phyloP scores from a whole-genome alignment of 2,329 filamentous ascomycete genomes.

The Aspergillus phoenicis region DNA sequence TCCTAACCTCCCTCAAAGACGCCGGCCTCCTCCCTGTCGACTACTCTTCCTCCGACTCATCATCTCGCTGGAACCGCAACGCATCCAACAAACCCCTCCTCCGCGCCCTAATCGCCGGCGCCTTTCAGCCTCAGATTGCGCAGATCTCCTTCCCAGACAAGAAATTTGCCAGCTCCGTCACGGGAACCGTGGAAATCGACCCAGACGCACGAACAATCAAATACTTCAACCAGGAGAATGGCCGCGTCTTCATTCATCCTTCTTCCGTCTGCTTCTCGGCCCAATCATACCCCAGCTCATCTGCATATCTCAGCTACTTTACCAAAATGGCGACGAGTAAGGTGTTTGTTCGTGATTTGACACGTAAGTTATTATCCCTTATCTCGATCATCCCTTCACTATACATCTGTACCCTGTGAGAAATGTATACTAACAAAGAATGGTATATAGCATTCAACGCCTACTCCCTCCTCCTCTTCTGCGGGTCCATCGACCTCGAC shows the following conservation, averaged over 20 bases:
- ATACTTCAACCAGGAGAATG: slow-evolving; percentile 84
- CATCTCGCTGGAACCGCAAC: slow-evolving; percentile 43
- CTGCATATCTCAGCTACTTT: slow-evolving; percentile 85
- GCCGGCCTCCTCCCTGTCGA: slow-evolving; percentile 72
- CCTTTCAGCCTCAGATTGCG: slow-evolving; percentile 83
- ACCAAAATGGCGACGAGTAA: slow-evolving; percentile 90
- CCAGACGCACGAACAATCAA: slow-evolving; percentile 90
- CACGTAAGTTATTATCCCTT: slow-evolving; percentile 62
- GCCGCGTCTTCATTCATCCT: slow-evolving; percentile 90
- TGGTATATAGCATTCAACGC: slow-evolving; percentile 71
- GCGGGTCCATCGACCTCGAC: slow-evolving; percentile 80
- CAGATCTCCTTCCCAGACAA: slow-evolving; percentile 93
- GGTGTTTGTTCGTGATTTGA: slow-evolving; percentile 87
- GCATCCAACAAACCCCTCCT: slow-evolving; percentile 55
- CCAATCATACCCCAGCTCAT: slow-evolving; percentile 73
- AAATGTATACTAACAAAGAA: neutral
- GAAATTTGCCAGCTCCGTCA: slow-evolving; percentile 85
- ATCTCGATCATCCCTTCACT: neutral
- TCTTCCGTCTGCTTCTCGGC: slow-evolving; percentile 82
- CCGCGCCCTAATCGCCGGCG: slow-evolving; percentile 70
- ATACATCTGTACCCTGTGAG: slow-evolving; percentile 26
- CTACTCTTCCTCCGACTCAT: slow-evolving; percentile 41
- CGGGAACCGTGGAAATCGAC: slow-evolving; percentile 88
- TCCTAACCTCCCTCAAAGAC: slow-evolving; percentile 81
- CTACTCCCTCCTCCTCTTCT: slow-evolving; percentile 85